A percentile compares a stretch with the other conserved stretches of the same genome.
Conservation (phyloP, 2,329 filamentous ascomycete species). For the Xylaria sp. region DNA sequence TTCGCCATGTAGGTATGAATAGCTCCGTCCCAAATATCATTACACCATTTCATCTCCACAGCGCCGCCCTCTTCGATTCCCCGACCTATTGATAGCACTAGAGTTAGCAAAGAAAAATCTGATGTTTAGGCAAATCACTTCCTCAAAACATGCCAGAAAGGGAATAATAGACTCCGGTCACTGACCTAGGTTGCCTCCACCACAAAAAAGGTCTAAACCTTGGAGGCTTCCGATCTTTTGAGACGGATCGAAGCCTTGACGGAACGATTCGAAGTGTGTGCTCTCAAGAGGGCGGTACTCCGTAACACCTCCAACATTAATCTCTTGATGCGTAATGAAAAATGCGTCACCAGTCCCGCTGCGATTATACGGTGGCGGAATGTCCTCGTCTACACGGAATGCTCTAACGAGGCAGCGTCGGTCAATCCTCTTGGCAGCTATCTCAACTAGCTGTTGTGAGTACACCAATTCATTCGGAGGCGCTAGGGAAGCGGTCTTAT, state of each 20-base stretch:
- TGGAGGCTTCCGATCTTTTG: conserved; percentile 49
- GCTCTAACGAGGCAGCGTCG: conserved; percentile 65
- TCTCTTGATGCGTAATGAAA: conserved; percentile 58
- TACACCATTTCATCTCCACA: conserved; percentile 68
- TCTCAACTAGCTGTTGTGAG: conserved; percentile 36
- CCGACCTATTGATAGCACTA: too few relatives aligned
- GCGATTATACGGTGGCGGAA: conserved; percentile 69
- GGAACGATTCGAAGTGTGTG: conserved; percentile 44
- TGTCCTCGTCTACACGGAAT: conserved; percentile 50
- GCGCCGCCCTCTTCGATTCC: conserved; percentile 75
- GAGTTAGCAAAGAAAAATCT: too few relatives aligned
- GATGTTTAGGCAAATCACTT: too few relatives aligned
- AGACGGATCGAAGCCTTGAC: conserved; percentile 61
- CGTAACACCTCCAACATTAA: conserved; percentile 30
- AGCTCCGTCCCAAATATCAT: conserved; percentile 68
- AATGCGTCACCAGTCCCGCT: conserved; percentile 71
- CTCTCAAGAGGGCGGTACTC: conserved; percentile 44
- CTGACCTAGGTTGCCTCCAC: conserved; percentile 79
- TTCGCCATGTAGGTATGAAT: conserved; percentile 80
- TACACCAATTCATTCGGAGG: conserved; percentile 58
- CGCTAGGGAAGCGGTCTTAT: conserved; percentile 39
- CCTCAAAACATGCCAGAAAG: too few relatives aligned
- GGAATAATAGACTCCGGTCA: too few relatives aligned
- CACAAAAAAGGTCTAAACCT: conserved; percentile 77
- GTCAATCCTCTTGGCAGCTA: conserved; percentile 51